Evolutionary conservation across 2,329 filamentous ascomycete genomes (phyloP), one percentile per base, ranked within the genome.

Genomic region (Dactylellina haptotyla): DNA sequence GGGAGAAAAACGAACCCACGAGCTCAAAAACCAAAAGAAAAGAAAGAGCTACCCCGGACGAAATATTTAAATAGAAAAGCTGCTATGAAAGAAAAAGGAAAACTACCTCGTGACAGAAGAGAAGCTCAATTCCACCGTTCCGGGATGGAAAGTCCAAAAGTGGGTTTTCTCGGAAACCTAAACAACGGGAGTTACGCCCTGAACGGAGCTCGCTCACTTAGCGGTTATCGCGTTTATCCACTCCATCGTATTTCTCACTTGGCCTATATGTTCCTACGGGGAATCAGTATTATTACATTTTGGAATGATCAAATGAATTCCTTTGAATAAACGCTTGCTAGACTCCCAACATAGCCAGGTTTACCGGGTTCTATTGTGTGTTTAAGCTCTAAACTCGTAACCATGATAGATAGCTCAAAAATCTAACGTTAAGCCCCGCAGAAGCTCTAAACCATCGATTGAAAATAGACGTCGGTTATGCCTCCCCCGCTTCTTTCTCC

Each of bases 1-100:
- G 85, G 77, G 85, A 84, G 75, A 83, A 84, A 75, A 85, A 84
- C 77, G 85, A 83, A 79, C 81, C n/a, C 2, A n/a, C 20, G 39
- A 45, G 39, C 2, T 18, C 23, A 64, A 69, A 32, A 61, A 48
- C n/a, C 72, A 77, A 50, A 76, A 76, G 64, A 72, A 71, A 39
- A 63, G 65, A n/a, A 45, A 75, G 67, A 82, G 80, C 63, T 61
- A 75, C 77, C 79, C 37, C 37, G 6, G 12, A 14, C 18, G 12
- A 51, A 51, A 51, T n/a, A 6, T 20, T 20, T 71, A 75, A 81
- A 79, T 75, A 26, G 81, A 82, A 25, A 84, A 84, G 77, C n/a
- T n/a, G 83, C 84, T 76, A 81, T 82, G 32, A 79, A 83, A 25
- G 18, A 26, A 50, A 32, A 37, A 53, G 53, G 32, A 43, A 50